Evolutionary conservation across 495 filamentous ascomycete genomes (phyloP), one percentile per base, ranked within the genome.

Genomic region (Penicillium robsamsonii): DNA sequence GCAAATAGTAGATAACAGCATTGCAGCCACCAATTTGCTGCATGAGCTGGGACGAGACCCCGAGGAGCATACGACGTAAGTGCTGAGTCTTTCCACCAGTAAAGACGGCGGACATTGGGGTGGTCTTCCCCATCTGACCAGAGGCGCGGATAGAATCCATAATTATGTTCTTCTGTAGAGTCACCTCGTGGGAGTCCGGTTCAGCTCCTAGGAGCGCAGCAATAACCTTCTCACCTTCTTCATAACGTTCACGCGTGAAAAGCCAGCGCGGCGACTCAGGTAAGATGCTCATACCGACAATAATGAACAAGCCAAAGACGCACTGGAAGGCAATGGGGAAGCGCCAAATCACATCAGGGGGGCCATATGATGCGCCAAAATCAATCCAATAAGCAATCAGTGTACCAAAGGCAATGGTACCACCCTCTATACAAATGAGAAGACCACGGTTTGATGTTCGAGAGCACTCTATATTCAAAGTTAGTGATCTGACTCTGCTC

Each of bases 301-400:
- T 75, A 61, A 88, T 78, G 59, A 85, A 68, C 8, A 89, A 37
- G 11, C 80, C 84, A 55, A 89, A 89, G 42, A 87, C 46, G 38
- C 85, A 73, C 73, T 90, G 87, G 77, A 90, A 88, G 6, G 86
- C 84, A 55, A 89, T 88, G 2, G 87, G 86, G 66, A 90, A 78
- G 13, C 77, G 70, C 84, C 84, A 87, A 12, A 49, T 55, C 17
- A 61, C 12, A 18, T 59, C 57, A 6, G n/a, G 43, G 52, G 8
- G 44, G 15, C 55, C 56, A 57, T 84, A 90, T 7, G 78, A 79
- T 12, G 83, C 78, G 4, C 87, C 87, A 59, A 84, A 91, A 61
- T 90, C 86, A 53, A 91, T 80, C 88, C 88, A 91, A 69, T 90
- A 90, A 9, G 86, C 85, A 41, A 90, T 85, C 44, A 86, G 63